Percentiles rank a stretch among this genome's conserved stretches.
Conservation (phyloP, 306 rosid species). For the Trichosanthes truncata region DNA sequence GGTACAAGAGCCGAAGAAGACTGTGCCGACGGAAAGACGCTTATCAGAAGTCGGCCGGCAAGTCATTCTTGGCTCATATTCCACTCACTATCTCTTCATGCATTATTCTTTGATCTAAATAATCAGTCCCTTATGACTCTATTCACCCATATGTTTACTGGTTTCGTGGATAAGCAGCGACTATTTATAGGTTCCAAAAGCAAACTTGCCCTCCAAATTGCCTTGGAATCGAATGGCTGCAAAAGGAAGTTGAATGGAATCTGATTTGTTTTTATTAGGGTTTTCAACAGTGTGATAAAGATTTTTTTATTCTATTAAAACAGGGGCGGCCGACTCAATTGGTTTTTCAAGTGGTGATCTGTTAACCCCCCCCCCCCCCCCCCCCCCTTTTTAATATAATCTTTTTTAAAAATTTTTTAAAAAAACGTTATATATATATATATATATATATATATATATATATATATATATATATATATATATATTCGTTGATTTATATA, state of each 20-base stretch:
- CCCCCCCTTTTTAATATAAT: too few relatives aligned
- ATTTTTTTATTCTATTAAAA: too few relatives aligned
- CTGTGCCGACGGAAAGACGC: neutral
- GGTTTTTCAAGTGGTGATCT: too few relatives aligned
- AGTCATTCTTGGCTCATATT: constrained; percentile 5
- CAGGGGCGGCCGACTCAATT: too few relatives aligned
- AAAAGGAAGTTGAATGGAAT: neutral
- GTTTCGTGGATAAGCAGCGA: neutral
- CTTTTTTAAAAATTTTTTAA: too few relatives aligned
- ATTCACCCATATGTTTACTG: neutral
- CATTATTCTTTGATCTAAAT: neutral
- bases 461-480: too few relatives aligned
- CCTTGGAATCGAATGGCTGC: neutral
- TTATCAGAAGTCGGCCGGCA: neutral
- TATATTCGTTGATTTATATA: too few relatives aligned
- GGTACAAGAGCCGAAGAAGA: constrained; percentile 1
- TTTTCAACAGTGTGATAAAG: neutral
- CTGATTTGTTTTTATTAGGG: neutral
- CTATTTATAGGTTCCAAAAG: neutral
- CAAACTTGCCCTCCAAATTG: too few relatives aligned
- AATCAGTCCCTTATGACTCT: neutral
- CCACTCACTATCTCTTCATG: neutral
- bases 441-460: too few relatives aligned
- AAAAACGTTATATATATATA: too few relatives aligned
- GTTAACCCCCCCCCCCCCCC: too few relatives aligned